phyloP scores from a whole-genome alignment of 371 early-diverging fungal species.

The Mucor racemosus region DNA sequence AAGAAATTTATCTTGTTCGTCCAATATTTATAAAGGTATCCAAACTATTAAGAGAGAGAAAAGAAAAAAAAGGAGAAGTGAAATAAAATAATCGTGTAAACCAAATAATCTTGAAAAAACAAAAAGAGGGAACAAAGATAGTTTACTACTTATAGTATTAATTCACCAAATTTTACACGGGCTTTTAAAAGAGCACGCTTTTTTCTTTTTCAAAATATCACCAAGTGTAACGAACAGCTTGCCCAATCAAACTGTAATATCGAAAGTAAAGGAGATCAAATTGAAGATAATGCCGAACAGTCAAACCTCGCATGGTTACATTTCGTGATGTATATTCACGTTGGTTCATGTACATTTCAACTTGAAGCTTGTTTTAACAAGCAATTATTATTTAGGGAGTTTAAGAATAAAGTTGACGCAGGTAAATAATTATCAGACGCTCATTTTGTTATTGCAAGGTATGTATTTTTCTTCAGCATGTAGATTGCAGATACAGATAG shows the following conservation, averaged over 20 bases:
- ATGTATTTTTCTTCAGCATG: too few species aligned
- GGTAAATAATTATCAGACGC: background rate
- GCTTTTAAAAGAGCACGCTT: constrained; percentile 6
- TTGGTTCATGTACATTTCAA: background rate
- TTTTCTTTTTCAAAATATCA: background rate
- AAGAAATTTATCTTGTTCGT: background rate
- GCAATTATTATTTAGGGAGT: background rate
- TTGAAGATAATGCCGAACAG: background rate
- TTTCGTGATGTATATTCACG: background rate
- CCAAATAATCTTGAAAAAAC: background rate
- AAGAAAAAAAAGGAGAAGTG: background rate
- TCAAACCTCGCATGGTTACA: constrained; percentile 3
- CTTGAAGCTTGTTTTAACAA: background rate
- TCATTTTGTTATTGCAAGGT: too few species aligned
- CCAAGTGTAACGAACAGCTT: background rate
- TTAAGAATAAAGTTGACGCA: background rate
- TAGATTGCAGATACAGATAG: too few species aligned
- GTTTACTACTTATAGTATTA: background rate
- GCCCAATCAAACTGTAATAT: background rate
- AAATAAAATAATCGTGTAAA: too few species aligned
- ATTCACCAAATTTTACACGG: background rate
- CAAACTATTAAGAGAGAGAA: background rate
- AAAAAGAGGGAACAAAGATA: background rate
- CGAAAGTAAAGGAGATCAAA: constrained; percentile 6
- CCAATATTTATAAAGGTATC: background rate